phyloP scores from a whole-genome alignment of 1,284 basidiomycete genomes.

The Apiotrichum veenhuisii region DNA sequence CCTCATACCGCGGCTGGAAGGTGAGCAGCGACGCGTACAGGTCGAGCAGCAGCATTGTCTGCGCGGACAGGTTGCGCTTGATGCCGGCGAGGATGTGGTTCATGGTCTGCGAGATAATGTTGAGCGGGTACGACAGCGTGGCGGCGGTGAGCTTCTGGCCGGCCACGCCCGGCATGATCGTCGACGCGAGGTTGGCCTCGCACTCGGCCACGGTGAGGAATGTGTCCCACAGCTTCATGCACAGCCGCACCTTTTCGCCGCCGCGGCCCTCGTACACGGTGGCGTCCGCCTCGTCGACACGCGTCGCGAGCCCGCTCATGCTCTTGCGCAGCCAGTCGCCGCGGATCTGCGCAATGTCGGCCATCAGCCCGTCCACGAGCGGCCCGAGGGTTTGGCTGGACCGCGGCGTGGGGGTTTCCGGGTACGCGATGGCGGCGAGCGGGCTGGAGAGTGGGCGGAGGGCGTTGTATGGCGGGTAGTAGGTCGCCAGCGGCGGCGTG shows the following conservation, averaged over 20 bases:
- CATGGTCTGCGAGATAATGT: constrained; percentile 26
- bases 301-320: constrained; percentile 19
- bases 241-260: constrained; percentile 35
- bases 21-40: constrained; percentile 37
- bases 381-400: constrained; percentile 27
- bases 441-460: constrained; percentile 24
- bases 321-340: constrained; percentile 37
- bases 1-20: constrained; percentile 33
- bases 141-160: constrained; percentile 29
- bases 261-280: constrained; percentile 33
- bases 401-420: constrained; percentile 26
- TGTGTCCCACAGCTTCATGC: constrained; percentile 35
- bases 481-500: constrained; percentile 34
- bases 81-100: constrained; percentile 33
- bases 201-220: constrained; percentile 38
- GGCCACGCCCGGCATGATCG: constrained; percentile 36
- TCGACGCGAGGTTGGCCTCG: constrained; percentile 39
- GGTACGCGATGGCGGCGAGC: constrained; percentile 21
- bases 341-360: constrained; percentile 25
- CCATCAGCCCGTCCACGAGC: constrained; percentile 27
- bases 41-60: constrained; percentile 43
- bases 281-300: constrained; percentile 38
- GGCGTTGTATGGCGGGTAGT: constrained; percentile 30
- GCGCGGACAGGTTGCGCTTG: constrained; percentile 36
- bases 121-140: constrained; percentile 26